These are phyloP conservation scores for Boletus mariae DNA, from an alignment of 1,284 basidiomycete species.

Conservation along the genomic window DNA sequence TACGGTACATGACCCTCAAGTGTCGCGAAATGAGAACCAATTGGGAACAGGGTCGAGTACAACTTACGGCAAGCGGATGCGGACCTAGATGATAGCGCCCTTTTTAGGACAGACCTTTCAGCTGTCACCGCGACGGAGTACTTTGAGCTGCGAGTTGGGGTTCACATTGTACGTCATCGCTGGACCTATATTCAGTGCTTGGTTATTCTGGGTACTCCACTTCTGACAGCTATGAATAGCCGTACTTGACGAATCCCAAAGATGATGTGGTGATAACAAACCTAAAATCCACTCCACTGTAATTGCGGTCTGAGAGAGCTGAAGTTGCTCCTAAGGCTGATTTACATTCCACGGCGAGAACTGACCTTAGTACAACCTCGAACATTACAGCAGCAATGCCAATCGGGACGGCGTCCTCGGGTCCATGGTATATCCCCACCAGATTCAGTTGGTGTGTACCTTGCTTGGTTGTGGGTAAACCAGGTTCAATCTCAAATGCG, in stretches of 20 bases:
- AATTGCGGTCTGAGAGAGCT: not conserved
- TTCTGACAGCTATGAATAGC: not conserved
- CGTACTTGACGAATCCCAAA: not conserved
- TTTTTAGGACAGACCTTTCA: not conserved
- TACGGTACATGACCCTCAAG: slow-evolving; percentile 6
- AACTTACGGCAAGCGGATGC: slow-evolving; percentile 8
- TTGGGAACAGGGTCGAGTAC: slow-evolving; percentile 11
- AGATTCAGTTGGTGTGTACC: too few species aligned
- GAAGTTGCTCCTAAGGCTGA: not conserved
- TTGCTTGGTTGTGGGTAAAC: not conserved
- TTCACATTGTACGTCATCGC: not conserved
- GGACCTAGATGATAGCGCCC: not conserved
- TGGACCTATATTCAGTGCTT: not conserved
- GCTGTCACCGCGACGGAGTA: not conserved
- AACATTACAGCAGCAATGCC: too few species aligned
- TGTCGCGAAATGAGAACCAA: not conserved
- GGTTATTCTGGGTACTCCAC: not conserved
- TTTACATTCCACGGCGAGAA: not conserved
- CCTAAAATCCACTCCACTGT: not conserved
- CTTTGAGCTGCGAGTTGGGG: not conserved
- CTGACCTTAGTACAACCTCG: too few species aligned
- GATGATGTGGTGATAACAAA: not conserved
- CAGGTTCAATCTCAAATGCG: too few species aligned
- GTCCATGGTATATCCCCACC: too few species aligned
- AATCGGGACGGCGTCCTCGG: too few species aligned